Percentiles rank a stretch among this genome's conserved stretches.
phyloP scores from a whole-genome alignment of 768 basidiomycete genomes.

The Russula sp. region DNA sequence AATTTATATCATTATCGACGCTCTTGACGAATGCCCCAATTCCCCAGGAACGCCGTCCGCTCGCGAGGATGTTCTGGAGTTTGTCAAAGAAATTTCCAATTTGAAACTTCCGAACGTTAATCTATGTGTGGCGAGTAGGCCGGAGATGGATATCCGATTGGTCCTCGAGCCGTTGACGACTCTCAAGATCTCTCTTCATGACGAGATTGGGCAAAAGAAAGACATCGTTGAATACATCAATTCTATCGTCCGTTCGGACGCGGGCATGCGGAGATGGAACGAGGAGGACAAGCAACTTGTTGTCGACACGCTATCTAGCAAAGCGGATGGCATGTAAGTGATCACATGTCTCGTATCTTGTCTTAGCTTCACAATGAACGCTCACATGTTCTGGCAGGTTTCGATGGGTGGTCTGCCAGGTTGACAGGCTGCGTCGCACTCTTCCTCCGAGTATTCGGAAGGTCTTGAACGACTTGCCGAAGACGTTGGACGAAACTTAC shows the following conservation, averaged over 20 bases:
- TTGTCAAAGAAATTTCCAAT: neutral
- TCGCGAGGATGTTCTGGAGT: neutral
- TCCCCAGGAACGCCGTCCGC: neutral
- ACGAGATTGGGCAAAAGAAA: neutral
- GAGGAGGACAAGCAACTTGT: neutral
- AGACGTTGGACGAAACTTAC: slow-evolving; percentile 7
- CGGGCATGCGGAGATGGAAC: neutral
- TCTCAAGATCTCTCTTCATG: neutral
- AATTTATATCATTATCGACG: slow-evolving; percentile 13
- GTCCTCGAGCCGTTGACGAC: neutral
- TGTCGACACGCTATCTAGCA: neutral
- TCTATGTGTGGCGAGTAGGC: neutral
- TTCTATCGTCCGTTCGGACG: neutral
- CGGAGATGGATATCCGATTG: neutral
- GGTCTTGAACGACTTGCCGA: neutral
- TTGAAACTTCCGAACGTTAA: neutral
- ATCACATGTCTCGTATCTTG: neutral
- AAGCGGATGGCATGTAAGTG: slow-evolving; percentile 19
- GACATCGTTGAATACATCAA: neutral
- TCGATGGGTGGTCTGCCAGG: slow-evolving; percentile 5
- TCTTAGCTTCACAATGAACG: no score
- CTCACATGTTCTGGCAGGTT: neutral
- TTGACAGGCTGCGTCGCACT: neutral
- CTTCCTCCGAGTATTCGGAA: neutral
- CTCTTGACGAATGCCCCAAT: neutral